Base-by-base conservation (phyloP, 164 flowering plant species). In the Cinnamomum chago region DNA sequence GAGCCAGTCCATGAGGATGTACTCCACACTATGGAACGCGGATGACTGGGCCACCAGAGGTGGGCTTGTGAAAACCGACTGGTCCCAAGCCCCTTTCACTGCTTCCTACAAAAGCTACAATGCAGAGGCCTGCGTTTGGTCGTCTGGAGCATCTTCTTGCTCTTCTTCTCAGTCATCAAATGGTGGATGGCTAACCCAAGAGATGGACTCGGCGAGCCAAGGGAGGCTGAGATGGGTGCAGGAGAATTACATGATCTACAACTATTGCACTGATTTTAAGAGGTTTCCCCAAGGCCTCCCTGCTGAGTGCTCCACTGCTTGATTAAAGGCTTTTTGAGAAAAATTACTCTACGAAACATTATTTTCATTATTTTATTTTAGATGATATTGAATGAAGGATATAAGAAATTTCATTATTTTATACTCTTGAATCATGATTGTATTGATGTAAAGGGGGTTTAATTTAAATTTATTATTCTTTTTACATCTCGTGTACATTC, bases 31-130 rank as follows among this genome's bases (percentile, higher is more conserved):
- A 12, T 70, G 73, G 73, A 70, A 70, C 25, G 73, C 73, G 2
- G 52, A 68, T 40, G 73, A 70, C 64, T 70, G 73, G 73, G 73
- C 73, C 35, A 70, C 73, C 3, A 51, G 64, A 14, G 73, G 73
- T 24, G 73, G 64, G 62, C 62, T 51, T 2, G 73, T 70, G 5
- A 70, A 70, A 28, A 70, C 73, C 7, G 64, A 70, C 15, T 70
- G 73, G 73, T 50, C 73, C 3, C 62, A 23, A 7, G 73, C 73
- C 1, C 73, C 62, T 11, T 70, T 70, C 65, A 55, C 73, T 9
- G 73, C 73, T 10, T 70, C 73, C 22, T 70, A 25, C 28, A 13
- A 33, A 7, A 58, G 25, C 35, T 70, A n/a, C 50, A 70, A 24
- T 5, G 64, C n/a, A 15, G 25, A 51, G 17, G 47, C 62, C 20